Evolutionary conservation across 2,329 filamentous ascomycete species (phyloP).

Genomic region (Aureobasidium sp.): DNA sequence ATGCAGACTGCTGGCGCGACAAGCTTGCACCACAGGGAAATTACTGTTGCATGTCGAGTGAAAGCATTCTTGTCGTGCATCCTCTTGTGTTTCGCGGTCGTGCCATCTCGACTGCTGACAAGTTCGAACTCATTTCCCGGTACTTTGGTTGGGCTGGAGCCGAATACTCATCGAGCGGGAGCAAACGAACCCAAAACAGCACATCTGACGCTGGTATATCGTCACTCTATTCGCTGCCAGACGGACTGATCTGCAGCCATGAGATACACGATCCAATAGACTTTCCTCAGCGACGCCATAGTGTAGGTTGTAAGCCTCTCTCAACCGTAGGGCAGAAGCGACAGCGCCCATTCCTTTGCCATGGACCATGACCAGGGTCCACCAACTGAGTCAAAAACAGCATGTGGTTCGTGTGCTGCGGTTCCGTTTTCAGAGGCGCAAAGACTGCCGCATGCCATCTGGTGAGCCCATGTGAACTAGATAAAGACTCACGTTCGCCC

Average conservation of each 20-base stretch:
- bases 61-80: not conserved
- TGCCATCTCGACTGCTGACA: not conserved
- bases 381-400: conserved; percentile 9
- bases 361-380: not conserved
- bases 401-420: conserved; percentile 8
- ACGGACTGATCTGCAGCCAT: conserved; percentile 1
- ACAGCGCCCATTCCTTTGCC: not conserved
- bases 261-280: not conserved
- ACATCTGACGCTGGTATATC: not conserved
- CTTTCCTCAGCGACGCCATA: conserved; percentile 1
- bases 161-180: not conserved
- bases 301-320: conserved; percentile 2
- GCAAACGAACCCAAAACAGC: not conserved
- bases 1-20: conserved; percentile 1
- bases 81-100: not conserved
- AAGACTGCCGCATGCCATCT: conserved; percentile 2
- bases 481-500: conserved; percentile 1
- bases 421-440: conserved; percentile 10
- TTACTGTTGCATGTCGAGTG: conserved; percentile 4
- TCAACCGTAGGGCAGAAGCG: conserved; percentile 5
- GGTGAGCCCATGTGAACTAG: not conserved
- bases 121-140: not conserved
- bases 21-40: conserved; percentile 1
- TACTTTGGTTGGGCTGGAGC: not conserved
- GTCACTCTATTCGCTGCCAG: not conserved